Base-by-base conservation (phyloP, 2,329 filamentous ascomycete species). In the Cryphonectria naterciae region DNA sequence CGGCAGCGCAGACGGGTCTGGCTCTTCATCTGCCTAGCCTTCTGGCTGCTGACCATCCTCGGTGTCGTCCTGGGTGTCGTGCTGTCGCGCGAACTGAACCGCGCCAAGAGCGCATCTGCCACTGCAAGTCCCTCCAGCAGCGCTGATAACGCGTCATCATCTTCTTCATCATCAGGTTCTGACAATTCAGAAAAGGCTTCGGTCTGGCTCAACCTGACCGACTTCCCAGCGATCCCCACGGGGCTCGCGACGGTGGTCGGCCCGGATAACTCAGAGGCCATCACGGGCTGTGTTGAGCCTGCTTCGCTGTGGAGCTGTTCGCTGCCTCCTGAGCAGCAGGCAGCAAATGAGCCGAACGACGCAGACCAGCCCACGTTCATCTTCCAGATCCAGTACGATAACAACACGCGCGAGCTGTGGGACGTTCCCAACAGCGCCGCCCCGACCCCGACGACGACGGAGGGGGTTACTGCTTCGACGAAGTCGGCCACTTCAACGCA, bases 231-330 rank as follows among this genome's bases (percentile, higher is more conserved):
- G 0, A 93, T 98, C 77, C 93, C 93, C 1, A 95, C 93, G 0
- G 95, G 95, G 0, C 86, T 95, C 25, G 86, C 93, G 72, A 97
- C 93, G 0, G 87, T 98, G 22, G 88, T 92, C 22, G 92, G 91
- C 6, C 89, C 94, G 0, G 88, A 93, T 75, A 89, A 92, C 65
- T 86, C 87, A 0, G 82, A 86, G 1, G 82, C 88, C n/a, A 86
- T 89, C 68, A 88, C 88, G 32, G 88, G 87, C 8, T 98, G 95
- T 75, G 89, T 95, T 4, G 83, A 85, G 10, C 92, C 92, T 0
- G 85, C 89, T 13, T 93, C 92, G 0, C 80, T 96, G 68, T 98
- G 95, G 95, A 97, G 92, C 78, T 98, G 95, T 79, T 87, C 91
- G 15, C 81, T 97, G 22, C 94, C 95, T 2, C 94, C 94, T 78